A percentile compares a stretch with the other conserved stretches of the same genome.
Conservation (phyloP, 352 stramenopile genomes). For the Pelagophyceae sp. region DNA sequence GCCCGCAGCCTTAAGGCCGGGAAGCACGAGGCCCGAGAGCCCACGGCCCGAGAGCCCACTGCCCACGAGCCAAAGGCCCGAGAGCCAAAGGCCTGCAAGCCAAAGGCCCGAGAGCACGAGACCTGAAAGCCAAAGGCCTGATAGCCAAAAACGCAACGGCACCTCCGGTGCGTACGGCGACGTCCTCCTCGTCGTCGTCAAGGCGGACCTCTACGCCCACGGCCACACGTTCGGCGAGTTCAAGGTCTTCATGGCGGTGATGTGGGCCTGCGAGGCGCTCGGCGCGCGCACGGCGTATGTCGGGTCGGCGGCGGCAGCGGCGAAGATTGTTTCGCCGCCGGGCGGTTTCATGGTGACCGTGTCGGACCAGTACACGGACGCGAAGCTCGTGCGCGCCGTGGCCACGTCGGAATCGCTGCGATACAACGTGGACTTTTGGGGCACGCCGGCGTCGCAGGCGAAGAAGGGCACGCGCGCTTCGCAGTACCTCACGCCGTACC, state of each 20-base stretch:
- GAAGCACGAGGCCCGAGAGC: too few relatives aligned
- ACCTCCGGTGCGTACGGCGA: too few relatives aligned
- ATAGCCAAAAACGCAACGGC: too few relatives aligned
- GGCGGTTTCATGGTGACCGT: neutral
- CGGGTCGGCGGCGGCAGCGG: neutral
- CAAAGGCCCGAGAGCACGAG: too few relatives aligned
- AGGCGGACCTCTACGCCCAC: constrained; percentile 4
- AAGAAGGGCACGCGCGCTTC: neutral
- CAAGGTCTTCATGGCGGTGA: neutral
- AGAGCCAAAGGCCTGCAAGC: too few relatives aligned
- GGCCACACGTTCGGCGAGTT: constrained; percentile 6
- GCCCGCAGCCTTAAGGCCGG: too few relatives aligned
- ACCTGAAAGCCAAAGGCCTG: too few relatives aligned
- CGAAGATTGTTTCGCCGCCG: too few relatives aligned
- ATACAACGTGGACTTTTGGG: constrained; percentile 3
- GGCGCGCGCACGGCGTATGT: neutral
- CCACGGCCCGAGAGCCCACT: too few relatives aligned
- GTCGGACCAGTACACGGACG: neutral
- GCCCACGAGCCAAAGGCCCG: too few relatives aligned
- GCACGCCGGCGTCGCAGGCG: neutral
- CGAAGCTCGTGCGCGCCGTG: neutral
- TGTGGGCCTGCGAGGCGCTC: neutral
- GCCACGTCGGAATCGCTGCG: too few relatives aligned
- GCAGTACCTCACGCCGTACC: constrained; percentile 7
- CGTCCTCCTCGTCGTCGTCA: neutral